Evolutionary conservation across 805 yeast species (phyloP).

Genomic region (Saccharomycopsis fodiens): DNA sequence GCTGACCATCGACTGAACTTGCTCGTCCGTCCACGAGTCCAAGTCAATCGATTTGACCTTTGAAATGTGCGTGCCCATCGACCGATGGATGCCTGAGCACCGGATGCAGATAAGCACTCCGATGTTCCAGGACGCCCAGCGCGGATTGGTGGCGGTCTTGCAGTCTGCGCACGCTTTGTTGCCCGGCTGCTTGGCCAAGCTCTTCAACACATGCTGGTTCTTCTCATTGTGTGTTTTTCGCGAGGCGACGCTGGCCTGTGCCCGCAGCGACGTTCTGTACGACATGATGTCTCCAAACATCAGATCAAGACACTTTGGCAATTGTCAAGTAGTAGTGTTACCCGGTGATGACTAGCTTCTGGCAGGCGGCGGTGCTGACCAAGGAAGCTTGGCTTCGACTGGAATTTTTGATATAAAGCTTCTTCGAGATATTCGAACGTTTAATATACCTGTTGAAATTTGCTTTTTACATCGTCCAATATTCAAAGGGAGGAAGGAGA

Average conservation of each 20-base stretch:
- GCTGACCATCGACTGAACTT: slow-evolving; percentile 67
- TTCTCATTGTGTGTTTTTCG: slow-evolving; percentile 13
- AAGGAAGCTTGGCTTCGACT: too few relatives aligned
- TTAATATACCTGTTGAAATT: too few relatives aligned
- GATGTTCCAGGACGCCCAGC: slow-evolving; percentile 97
- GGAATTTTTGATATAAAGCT: too few relatives aligned
- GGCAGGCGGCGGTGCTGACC: too few relatives aligned
- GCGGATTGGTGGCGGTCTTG: slow-evolving; percentile 79
- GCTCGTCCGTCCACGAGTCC: slow-evolving; percentile 96
- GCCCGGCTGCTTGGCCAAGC: slow-evolving; percentile 65
- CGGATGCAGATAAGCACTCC: slow-evolving; percentile 91
- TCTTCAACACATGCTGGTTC: slow-evolving; percentile 58
- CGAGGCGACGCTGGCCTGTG: neutral
- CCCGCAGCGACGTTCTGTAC: slow-evolving; percentile 6
- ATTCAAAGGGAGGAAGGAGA: too few relatives aligned
- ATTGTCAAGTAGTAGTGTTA: too few relatives aligned
- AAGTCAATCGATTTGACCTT: slow-evolving; percentile 89
- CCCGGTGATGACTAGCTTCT: too few relatives aligned
- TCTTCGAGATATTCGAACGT: too few relatives aligned
- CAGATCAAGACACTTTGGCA: slow-evolving; percentile 3
- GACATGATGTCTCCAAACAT: slow-evolving; percentile 5
- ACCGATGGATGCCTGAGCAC: slow-evolving; percentile 93
- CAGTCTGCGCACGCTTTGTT: slow-evolving; percentile 89
- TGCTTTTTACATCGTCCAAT: too few relatives aligned
- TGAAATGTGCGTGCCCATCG: slow-evolving; percentile 93